Evolutionary conservation across 164 flowering plant species (phyloP).

Genomic region (Vitis labrusca): DNA sequence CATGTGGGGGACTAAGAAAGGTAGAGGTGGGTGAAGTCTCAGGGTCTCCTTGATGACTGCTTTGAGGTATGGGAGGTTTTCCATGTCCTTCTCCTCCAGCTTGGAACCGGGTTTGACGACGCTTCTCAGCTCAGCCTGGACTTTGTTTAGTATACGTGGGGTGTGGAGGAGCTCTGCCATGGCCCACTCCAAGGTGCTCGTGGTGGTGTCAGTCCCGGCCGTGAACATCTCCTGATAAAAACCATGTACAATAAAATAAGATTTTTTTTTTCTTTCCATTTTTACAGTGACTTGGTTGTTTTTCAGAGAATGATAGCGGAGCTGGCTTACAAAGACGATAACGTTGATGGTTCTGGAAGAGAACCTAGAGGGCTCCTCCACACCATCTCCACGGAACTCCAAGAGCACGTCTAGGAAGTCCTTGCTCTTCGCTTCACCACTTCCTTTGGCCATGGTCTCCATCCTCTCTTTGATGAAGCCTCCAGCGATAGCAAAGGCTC

Average conservation of each 20-base stretch:
- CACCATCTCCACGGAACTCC: conserved; percentile 41
- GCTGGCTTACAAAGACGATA: conserved; percentile 41
- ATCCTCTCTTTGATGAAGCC: conserved; percentile 41
- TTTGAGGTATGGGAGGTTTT: conserved; percentile 43
- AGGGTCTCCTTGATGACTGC: conserved; percentile 55
- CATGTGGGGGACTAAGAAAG: conserved; percentile 47
- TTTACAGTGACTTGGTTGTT: no score
- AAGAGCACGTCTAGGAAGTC: conserved; percentile 61
- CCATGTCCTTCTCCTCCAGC: conserved; percentile 43
- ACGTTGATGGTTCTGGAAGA: conserved; percentile 45
- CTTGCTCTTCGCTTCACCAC: conserved; percentile 18
- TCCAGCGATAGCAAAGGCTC: conserved; percentile 44
- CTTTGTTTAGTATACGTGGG: conserved; percentile 28
- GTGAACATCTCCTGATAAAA: conserved; percentile 47
- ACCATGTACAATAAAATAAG: no score
- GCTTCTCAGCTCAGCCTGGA: conserved; percentile 34
- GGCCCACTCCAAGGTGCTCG: conserved; percentile 59
- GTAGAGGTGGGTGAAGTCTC: conserved; percentile 58
- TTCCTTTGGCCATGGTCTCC: conserved; percentile 11
- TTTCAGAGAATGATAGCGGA: background rate
- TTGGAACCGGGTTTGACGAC: conserved; percentile 8
- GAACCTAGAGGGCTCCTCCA: conserved; percentile 32
- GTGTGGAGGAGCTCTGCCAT: conserved; percentile 54
- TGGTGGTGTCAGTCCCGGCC: conserved; percentile 60
- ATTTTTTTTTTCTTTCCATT: no score